Base-by-base conservation (phyloP, 1,284 basidiomycete genomes). In the Ceraceosorus guamensis region DNA sequence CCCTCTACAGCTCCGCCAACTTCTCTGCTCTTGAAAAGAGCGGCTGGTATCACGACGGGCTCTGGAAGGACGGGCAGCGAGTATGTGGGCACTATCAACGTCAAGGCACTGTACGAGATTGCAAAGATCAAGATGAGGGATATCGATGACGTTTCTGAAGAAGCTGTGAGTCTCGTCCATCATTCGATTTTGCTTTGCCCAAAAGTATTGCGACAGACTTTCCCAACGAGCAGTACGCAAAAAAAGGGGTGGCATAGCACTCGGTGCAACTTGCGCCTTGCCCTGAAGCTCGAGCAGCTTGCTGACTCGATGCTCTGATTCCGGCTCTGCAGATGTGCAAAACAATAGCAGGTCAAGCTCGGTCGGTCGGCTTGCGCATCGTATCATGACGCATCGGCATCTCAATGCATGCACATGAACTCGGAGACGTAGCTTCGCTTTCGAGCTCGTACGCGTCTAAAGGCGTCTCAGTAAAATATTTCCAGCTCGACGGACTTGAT, bases 81-180 rank as follows among this genome's bases (percentile, higher is more conserved):
- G 87, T 83, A 59, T 14, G 53, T 45, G 14, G 91, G 88, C 49
- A 91, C 87, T 32, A 83, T 99, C 70, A 88, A 84, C 66, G 82
- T 98, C 71, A 99, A 99, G 81, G 92, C 97, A 80, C 83, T 98
- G 73, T 98, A 95, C 78, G 95, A 98, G 81, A 97, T 99, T 75
- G 91, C 95, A 41, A 95, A 89, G 82, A 88, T 98, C 77, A 99
- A 99, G 81, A 83, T 85, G 60, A 84, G 83, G 68, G 95, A 98
- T 47, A 65, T 67, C 35, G 56, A 62, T 45, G 66, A 65, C 24
- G 62, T 73, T 3, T 58, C 52, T 31, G 70, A 72, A 45, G 69
- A 73, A 45, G 65, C 71, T 59, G 70, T 72, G 46, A 39, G 66
- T 57, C 8, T n/a, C n/a, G n/a, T n/a, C n/a, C n/a, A n/a, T n/a